A percentile compares a stretch with the other conserved stretches of the same genome.
phyloP scores from a whole-genome alignment of 768 basidiomycete species.

The Saitozyma sp. region DNA sequence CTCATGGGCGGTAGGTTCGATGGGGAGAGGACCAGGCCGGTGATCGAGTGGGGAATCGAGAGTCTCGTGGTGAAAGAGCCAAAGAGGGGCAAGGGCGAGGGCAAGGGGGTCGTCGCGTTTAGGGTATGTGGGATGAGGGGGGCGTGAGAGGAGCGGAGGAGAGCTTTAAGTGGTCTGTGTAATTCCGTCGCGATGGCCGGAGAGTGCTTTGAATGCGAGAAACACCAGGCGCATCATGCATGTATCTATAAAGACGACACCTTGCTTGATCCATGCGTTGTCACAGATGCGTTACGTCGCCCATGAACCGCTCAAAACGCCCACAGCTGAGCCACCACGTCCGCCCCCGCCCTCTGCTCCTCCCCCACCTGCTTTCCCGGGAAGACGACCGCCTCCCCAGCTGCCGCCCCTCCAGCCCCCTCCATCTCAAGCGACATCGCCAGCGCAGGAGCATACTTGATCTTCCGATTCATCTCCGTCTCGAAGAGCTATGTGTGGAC shows the following conservation, averaged over 20 bases:
- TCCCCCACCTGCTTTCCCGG: neutral
- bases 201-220: too few species aligned
- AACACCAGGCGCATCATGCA: too few species aligned
- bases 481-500: slow-evolving; percentile 62
- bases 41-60: slow-evolving; percentile 35
- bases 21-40: slow-evolving; percentile 20
- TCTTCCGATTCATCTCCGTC: slow-evolving; percentile 73
- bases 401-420: neutral
- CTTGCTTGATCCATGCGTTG: too few species aligned
- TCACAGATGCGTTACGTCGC: too few species aligned
- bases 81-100: slow-evolving; percentile 8
- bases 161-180: too few species aligned
- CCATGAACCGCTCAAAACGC: slow-evolving; percentile 4
- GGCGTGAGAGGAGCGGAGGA: neutral
- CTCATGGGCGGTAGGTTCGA: slow-evolving; percentile 34
- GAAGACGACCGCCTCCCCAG: neutral
- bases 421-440: slow-evolving; percentile 47
- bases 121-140: slow-evolving; percentile 26
- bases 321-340: slow-evolving; percentile 21
- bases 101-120: slow-evolving; percentile 10
- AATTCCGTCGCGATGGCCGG: too few species aligned
- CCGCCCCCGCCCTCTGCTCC: slow-evolving; percentile 7
- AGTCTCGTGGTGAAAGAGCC: slow-evolving; percentile 7
- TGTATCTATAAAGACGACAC: too few species aligned
- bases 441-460: slow-evolving; percentile 73